Evolutionary conservation across 2,329 filamentous ascomycete species (phyloP).

Genomic region (Hypoxylon sp.): DNA sequence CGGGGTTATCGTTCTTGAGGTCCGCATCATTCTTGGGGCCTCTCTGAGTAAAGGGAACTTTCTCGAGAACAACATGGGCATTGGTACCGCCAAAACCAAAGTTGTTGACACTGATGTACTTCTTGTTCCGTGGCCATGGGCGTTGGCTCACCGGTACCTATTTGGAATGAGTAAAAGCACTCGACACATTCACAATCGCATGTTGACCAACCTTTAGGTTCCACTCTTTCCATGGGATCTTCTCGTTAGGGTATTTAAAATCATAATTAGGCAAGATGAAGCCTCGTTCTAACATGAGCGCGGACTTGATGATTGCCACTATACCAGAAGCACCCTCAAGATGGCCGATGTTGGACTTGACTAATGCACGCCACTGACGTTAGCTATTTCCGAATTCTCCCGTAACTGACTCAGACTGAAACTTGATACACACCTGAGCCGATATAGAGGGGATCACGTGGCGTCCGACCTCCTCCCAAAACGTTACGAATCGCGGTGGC

Average conservation of each 20-base stretch:
- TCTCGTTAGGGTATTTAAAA: slow-evolving; percentile 64
- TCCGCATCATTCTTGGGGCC: slow-evolving; percentile 54
- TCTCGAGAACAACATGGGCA: slow-evolving; percentile 52
- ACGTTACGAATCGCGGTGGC: slow-evolving; percentile 63
- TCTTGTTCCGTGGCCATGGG: slow-evolving; percentile 65
- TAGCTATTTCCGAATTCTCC: not conserved
- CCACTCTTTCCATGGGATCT: slow-evolving; percentile 66
- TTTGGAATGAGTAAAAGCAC: slow-evolving; percentile 17
- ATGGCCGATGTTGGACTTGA: slow-evolving; percentile 67
- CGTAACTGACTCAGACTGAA: not conserved
- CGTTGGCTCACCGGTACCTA: slow-evolving; percentile 60
- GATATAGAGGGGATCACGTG: slow-evolving; percentile 61
- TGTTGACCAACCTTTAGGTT: slow-evolving; percentile 57
- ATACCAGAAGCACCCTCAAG: slow-evolving; percentile 67
- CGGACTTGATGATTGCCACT: slow-evolving; percentile 66
- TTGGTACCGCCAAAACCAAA: slow-evolving; percentile 54
- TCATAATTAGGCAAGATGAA: slow-evolving; percentile 66
- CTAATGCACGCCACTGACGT: not conserved
- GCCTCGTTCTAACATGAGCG: slow-evolving; percentile 65
- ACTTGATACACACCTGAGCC: slow-evolving; percentile 54
- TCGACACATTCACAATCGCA: not conserved
- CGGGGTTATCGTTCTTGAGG: slow-evolving; percentile 51
- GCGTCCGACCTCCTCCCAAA: slow-evolving; percentile 58
- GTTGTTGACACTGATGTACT: slow-evolving; percentile 61
- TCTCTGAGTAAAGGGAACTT: slow-evolving; percentile 56